Base-by-base conservation (phyloP, 257 asterid genomes). In the Ilex aquifolium region DNA sequence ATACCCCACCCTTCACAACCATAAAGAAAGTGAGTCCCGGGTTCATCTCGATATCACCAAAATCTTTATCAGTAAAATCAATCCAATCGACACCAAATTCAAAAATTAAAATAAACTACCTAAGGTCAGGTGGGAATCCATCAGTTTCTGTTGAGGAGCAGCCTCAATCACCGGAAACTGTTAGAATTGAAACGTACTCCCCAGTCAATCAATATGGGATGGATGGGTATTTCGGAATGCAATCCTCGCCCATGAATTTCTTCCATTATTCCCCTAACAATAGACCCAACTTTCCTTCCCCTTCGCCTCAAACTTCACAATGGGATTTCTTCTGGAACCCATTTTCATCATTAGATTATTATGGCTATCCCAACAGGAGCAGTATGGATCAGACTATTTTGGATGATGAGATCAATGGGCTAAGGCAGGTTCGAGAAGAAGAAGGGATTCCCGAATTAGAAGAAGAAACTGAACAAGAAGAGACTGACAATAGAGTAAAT, bases 321-420 rank as follows among this genome's bases (percentile, higher is more conserved):
- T 92, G 99, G 99, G 99, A 92, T 80, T 92, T 84, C 81, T 92
- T 92, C 44, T 92, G 97, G 99, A 85, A 92, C 67, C 99, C 99
- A 14, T 92, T 92, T 70, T 82, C 95, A 44, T 89, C 99, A 16
- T 61, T 92, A 42, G 99, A 92, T 73, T 87, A 85, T 66, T 89
- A 85, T 64, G 87, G 93, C 14, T 92, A 87, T 79, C 82, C 90
- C 64, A 65, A 60, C 10, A 79, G 91, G 63, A 73, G 66, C 72
- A 72, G 78, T 56, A 64, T 77, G 53, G 95, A 83, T 55, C 90
- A 65, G 27, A 67, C 70, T 12, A 76, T 70, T 75, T 55, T 83
- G 57, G 88, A 83, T 17, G 87, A 85, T 65, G 98, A 88, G 68
- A 68, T 66, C 70, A 88, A 69, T 32, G 95, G 90, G 62, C 75